Conservation (phyloP, 1,139 yeast genomes). For the Pichia sp. region DNA sequence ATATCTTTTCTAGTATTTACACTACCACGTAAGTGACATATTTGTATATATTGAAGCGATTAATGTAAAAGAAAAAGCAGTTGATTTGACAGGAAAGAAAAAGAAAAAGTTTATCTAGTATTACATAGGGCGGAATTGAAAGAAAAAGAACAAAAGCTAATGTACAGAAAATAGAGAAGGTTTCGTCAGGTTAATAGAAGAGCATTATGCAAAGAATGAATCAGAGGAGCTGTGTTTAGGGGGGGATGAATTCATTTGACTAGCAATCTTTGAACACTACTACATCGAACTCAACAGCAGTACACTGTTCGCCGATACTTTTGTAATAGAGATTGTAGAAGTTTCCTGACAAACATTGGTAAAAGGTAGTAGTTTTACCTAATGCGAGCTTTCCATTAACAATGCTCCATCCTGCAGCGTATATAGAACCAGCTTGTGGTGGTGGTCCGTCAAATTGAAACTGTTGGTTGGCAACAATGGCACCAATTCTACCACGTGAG, state of each 20-base stretch:
- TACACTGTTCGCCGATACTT: slow-evolving; percentile 62
- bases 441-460: slow-evolving; percentile 88
- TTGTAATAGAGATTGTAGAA: slow-evolving; percentile 78
- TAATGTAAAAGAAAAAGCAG: not conserved
- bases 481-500: slow-evolving; percentile 64
- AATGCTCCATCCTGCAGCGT: slow-evolving; percentile 79
- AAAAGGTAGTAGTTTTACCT: slow-evolving; percentile 59
- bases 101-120: not conserved
- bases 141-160: not conserved
- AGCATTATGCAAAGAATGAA: not conserved
- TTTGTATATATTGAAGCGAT: not conserved
- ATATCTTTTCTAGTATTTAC: not conserved
- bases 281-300: slow-evolving; percentile 56
- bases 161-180: not conserved
- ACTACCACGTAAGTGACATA: not conserved
- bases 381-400: slow-evolving; percentile 66
- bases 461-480: slow-evolving; percentile 79
- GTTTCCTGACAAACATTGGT: slow-evolving; percentile 72
- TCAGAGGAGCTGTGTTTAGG: not conserved
- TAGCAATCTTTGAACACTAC: slow-evolving; percentile 43
- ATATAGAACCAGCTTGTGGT: slow-evolving; percentile 83
- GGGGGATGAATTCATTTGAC: slow-evolving; percentile 27
- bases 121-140: not conserved
- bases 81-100: not conserved
- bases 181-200: not conserved